Conservation (phyloP, 2,329 filamentous ascomycete species). For the Lojkania enalia region DNA sequence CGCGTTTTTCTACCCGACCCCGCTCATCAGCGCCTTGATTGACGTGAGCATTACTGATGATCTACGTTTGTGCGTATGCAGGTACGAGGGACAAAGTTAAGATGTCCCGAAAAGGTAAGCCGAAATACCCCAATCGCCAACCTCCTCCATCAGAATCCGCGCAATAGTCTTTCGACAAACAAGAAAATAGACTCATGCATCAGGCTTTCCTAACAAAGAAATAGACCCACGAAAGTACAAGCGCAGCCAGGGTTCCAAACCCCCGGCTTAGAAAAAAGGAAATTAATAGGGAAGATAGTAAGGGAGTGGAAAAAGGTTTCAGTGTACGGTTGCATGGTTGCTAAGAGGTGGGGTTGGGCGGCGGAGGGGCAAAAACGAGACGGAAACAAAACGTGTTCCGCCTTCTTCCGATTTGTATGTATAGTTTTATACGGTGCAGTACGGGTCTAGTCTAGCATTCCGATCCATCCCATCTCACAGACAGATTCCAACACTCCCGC, state of each 20-base stretch:
- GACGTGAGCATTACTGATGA: constrained; percentile 3
- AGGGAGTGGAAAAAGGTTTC: neutral
- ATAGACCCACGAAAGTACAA: constrained; percentile 12
- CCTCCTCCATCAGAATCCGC: neutral
- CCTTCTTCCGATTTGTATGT: too few species aligned
- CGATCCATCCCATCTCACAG: too few species aligned
- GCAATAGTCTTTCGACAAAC: neutral
- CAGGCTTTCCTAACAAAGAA: neutral
- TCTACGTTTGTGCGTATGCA: constrained; percentile 4
- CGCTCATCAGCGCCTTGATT: neutral
- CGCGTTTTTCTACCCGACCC: too few species aligned
- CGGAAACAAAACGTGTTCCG: too few species aligned
- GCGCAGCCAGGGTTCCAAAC: constrained; percentile 5
- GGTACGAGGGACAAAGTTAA: constrained; percentile 12
- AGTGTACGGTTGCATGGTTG: neutral
- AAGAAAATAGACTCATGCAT: too few species aligned
- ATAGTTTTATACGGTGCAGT: too few species aligned
- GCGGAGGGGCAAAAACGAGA: too few species aligned
- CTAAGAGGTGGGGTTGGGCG: too few species aligned
- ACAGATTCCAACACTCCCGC: too few species aligned
- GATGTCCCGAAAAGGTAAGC: constrained; percentile 16
- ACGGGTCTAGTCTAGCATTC: too few species aligned
- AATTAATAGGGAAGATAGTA: neutral
- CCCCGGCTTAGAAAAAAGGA: neutral
- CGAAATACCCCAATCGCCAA: neutral